phyloP scores from a whole-genome alignment of 768 basidiomycete genomes.

The Tylopilus rubrobrunneus region DNA sequence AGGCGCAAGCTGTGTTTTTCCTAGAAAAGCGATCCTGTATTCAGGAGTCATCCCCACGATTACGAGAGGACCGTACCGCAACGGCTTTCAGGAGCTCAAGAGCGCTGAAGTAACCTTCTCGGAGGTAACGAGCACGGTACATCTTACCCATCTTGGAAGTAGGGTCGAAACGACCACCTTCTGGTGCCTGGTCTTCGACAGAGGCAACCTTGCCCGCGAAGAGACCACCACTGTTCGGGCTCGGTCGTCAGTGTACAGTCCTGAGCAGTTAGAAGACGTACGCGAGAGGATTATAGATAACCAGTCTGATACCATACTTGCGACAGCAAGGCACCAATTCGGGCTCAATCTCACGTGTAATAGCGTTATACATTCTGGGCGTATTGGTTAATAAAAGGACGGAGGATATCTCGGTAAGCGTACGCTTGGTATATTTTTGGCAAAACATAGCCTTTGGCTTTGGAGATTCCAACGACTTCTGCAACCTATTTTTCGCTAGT shows the following conservation, averaged over 20 bases:
- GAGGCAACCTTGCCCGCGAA: constrained; percentile 47
- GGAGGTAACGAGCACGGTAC: constrained; percentile 46
- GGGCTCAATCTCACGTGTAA: constrained; percentile 44
- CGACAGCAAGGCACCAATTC: constrained; percentile 55
- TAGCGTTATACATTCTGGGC: constrained; percentile 43
- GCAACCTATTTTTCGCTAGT: constrained; percentile 39
- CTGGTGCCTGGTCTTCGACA: constrained; percentile 25
- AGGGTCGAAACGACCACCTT: constrained; percentile 42
- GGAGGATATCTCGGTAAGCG: constrained; percentile 11
- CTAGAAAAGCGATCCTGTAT: background rate
- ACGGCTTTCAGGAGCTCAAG: constrained; percentile 37
- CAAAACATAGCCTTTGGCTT: constrained; percentile 47
- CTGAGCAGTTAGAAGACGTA: constrained; percentile 16
- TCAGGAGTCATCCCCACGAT: background rate
- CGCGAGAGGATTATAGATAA: constrained; percentile 56
- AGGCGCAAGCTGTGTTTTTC: constrained; percentile 43
- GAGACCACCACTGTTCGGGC: constrained; percentile 4
- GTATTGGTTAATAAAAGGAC: background rate
- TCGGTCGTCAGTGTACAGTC: background rate
- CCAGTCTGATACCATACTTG: constrained; percentile 54
- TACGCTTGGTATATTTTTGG: constrained; percentile 57
- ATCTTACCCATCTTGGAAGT: constrained; percentile 35
- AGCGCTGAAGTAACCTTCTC: constrained; percentile 41
- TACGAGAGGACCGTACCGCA: constrained; percentile 31
- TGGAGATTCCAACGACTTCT: constrained; percentile 56